Base-by-base conservation (phyloP, 2,329 filamentous ascomycete species). In the Cladophialophora chaetospira region DNA sequence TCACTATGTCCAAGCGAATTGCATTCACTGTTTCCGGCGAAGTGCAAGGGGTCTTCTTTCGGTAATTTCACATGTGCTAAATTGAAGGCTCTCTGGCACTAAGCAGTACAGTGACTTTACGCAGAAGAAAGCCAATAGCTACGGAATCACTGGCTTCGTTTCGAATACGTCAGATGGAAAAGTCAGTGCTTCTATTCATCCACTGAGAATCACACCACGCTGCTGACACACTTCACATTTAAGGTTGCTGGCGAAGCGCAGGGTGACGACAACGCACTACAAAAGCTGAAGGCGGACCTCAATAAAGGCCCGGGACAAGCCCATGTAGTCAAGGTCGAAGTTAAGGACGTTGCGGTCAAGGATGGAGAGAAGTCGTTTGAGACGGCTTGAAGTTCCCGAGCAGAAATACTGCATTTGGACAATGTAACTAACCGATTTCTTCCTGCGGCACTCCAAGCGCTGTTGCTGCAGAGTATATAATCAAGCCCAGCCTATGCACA, bases 171-270 rank as follows among this genome's bases (percentile, higher is more conserved):
- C 67, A 5, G 74, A 76, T 53, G 76, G 74, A 61, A 72, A 72
- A 65, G 77, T 79, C 44, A 6, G 71, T 44, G 42, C 6, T n/a
- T n/a, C n/a, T n/a, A n/a, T n/a, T 23, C 21, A n/a, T 11, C 10
- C 21, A 13, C 19, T 17, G 4, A 28, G 2, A 10, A 60, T 25
- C 9, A 33, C 33, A 51, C 31, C 17, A 17, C 53, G n/a, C 10
- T 17, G 35, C 44, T 54, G 47, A 62, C 49, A 33, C 36, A 40
- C 40, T 23, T 15, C 8, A 42, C 15, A 13, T 13, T 26, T 3
- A 63, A 96, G 90, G 92, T 97, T 44, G 85, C 90, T 68, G 93
- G 93, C 23, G 92, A 97, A 74, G 91, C 87, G 4, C 93, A 97
- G 70, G 92, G 91, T 26, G 78, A 82, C 1, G 79, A 85, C 1